phyloP scores from a whole-genome alignment of 169 alveolate species.

The Cyclospora cayetanensis region DNA sequence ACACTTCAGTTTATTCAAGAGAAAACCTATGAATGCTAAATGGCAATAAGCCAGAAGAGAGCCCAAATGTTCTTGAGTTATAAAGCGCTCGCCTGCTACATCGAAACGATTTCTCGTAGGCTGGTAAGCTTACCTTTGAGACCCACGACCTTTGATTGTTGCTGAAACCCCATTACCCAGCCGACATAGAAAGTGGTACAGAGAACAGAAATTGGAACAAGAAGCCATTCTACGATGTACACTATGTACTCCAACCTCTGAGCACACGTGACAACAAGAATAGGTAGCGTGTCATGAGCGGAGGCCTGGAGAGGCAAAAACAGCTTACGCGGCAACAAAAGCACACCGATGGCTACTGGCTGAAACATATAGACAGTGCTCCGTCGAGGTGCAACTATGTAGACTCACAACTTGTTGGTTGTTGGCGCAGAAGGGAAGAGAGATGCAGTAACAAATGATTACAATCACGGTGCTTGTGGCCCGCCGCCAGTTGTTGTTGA shows the following conservation, averaged over 20 bases:
- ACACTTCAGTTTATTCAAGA: too few species aligned
- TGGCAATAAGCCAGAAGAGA: too few species aligned
- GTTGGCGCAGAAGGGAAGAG: constrained; percentile 49
- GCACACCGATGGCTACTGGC: background rate
- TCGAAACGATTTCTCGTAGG: too few species aligned
- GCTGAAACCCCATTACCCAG: constrained; percentile 55
- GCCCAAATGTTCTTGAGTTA: too few species aligned
- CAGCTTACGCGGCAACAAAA: background rate
- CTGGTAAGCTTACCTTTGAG: constrained; percentile 7
- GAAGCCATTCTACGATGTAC: constrained; percentile 49
- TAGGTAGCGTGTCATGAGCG: too few species aligned
- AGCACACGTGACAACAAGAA: background rate
- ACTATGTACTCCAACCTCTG: constrained; percentile 16
- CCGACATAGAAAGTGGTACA: constrained; percentile 45
- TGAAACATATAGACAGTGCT: background rate
- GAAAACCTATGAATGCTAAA: too few species aligned
- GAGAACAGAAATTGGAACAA: constrained; percentile 43
- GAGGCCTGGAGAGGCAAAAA: background rate
- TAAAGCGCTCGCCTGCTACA: too few species aligned
- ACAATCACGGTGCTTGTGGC: constrained; percentile 43
- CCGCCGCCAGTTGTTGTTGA: constrained; percentile 45
- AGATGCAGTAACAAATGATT: constrained; percentile 19
- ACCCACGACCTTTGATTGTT: constrained; percentile 37
- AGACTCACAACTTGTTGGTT: constrained; percentile 44
- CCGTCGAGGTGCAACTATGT: background rate